Conservation (phyloP, 2,329 filamentous ascomycete species). For the Orbilia blumenaviensis region DNA sequence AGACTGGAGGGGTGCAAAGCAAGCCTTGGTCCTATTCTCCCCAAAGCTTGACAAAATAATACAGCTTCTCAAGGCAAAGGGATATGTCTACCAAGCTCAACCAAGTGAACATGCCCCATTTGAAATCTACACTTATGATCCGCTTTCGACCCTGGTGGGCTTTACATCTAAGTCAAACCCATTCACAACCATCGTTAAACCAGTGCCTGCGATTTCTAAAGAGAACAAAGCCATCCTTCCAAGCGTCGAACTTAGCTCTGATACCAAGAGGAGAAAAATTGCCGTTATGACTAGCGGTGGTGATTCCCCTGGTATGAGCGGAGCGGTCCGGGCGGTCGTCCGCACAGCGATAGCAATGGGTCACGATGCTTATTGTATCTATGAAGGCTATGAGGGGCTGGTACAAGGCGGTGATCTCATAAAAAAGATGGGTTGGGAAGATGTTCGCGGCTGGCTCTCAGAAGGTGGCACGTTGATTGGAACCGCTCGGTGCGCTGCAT, state of each 20-base stretch:
- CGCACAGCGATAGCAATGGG: constrained; percentile 87
- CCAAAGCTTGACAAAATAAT: constrained; percentile 52
- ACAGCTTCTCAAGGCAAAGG: constrained; percentile 53
- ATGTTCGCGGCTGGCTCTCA: constrained; percentile 91
- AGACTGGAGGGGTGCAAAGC: constrained; percentile 57
- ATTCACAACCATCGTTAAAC: constrained; percentile 47
- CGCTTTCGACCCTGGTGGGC: constrained; percentile 57
- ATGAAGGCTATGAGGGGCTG: constrained; percentile 95
- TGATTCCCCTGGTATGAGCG: constrained; percentile 95
- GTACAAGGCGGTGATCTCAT: constrained; percentile 90
- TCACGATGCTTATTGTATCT: constrained; percentile 81
- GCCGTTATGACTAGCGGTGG: constrained; percentile 94
- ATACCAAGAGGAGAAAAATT: constrained; percentile 71
- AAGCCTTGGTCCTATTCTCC: constrained; percentile 56
- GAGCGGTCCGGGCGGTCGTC: constrained; percentile 86
- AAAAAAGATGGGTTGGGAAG: constrained; percentile 85
- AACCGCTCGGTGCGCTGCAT: constrained; percentile 89
- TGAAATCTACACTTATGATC: constrained; percentile 57
- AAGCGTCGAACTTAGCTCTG: constrained; percentile 20
- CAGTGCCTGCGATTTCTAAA: constrained; percentile 6
- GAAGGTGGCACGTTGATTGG: constrained; percentile 96
- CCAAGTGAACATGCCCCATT: constrained; percentile 56
- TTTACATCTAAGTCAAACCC: constrained; percentile 57
- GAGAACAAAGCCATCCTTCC: background rate
- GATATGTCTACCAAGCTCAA: constrained; percentile 55